These are phyloP conservation scores for Moesziomyces sp. DNA, from an alignment of 1,284 basidiomycete species.

Conservation along the genomic window DNA sequence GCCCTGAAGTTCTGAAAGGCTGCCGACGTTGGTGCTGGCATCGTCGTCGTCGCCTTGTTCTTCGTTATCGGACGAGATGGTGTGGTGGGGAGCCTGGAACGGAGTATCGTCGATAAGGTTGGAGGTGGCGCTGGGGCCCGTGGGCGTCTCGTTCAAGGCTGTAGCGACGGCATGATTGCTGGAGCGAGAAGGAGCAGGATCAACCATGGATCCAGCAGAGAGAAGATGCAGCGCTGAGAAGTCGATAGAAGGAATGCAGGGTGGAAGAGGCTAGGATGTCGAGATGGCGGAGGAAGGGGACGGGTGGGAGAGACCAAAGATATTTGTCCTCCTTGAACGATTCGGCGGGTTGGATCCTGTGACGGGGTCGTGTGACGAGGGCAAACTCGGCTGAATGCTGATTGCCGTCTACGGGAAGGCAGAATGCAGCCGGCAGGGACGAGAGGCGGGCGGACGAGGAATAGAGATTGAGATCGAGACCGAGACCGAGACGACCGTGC, in stretches of 20 bases:
- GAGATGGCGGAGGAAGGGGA: not conserved
- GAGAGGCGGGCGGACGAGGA: too few species aligned
- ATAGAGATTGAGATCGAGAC: too few species aligned
- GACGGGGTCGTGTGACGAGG: too few species aligned
- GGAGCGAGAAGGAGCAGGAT: slow-evolving; percentile 4
- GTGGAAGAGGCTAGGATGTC: not conserved
- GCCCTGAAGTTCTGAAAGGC: slow-evolving; percentile 18
- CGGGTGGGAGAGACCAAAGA: too few species aligned
- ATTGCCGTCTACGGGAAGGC: too few species aligned
- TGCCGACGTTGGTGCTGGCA: slow-evolving; percentile 30
- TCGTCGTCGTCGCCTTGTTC: slow-evolving; percentile 18
- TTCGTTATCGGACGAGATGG: slow-evolving; percentile 21
- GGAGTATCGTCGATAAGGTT: slow-evolving; percentile 14
- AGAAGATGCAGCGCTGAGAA: not conserved
- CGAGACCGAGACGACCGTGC: too few species aligned
- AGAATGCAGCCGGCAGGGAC: too few species aligned
- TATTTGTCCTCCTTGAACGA: too few species aligned
- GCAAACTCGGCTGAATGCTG: too few species aligned
- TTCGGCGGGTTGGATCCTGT: too few species aligned
- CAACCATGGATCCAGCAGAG: slow-evolving; percentile 18
- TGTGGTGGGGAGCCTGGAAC: slow-evolving; percentile 37
- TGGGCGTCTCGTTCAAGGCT: slow-evolving; percentile 16
- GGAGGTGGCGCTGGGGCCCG: slow-evolving; percentile 4
- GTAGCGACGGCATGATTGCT: slow-evolving; percentile 16
- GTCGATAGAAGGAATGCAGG: not conserved